These are phyloP conservation scores for bread wheat (Triticum aestivum) DNA, from an alignment of 176 grass and related monocot genomes.

Conservation along the genomic window DNA sequence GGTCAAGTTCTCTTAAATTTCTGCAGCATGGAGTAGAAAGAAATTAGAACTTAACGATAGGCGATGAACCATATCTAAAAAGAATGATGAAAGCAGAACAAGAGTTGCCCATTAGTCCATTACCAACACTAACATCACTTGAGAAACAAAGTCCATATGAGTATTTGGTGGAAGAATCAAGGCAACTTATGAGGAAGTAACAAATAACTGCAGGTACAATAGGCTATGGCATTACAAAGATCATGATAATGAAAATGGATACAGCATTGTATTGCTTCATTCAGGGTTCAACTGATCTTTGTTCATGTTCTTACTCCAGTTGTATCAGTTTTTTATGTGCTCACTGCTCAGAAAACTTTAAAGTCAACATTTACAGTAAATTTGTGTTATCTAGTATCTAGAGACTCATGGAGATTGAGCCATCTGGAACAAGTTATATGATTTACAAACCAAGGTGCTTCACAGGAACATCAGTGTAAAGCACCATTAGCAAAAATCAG, in stretches of 20 bases:
- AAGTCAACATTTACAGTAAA: slow-evolving; percentile 7
- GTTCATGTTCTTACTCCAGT: neutral
- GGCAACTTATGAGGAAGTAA: neutral
- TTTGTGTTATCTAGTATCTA: neutral
- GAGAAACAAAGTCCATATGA: neutral
- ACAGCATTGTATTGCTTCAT: neutral
- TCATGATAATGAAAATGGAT: neutral
- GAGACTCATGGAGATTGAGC: neutral
- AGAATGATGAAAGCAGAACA: neutral
- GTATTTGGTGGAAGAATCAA: slow-evolving; percentile 1
- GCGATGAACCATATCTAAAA: neutral
- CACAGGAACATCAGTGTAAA: neutral
- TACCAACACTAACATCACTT: neutral
- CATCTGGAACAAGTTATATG: neutral
- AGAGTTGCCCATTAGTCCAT: neutral
- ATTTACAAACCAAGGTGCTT: slow-evolving; percentile 8
- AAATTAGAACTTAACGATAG: slow-evolving; percentile 23
- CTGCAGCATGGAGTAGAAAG: slow-evolving; percentile 32
- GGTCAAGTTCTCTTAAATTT: slow-evolving; percentile 58
- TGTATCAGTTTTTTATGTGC: neutral
- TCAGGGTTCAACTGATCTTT: neutral
- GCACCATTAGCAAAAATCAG: slow-evolving; percentile 1
- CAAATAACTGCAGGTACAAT: neutral
- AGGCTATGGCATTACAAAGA: neutral
- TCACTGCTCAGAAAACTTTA: slow-evolving; percentile 5